Evolutionary conservation across 306 rosid genomes (phyloP).

Genomic region (Gastrolobium villosum): DNA sequence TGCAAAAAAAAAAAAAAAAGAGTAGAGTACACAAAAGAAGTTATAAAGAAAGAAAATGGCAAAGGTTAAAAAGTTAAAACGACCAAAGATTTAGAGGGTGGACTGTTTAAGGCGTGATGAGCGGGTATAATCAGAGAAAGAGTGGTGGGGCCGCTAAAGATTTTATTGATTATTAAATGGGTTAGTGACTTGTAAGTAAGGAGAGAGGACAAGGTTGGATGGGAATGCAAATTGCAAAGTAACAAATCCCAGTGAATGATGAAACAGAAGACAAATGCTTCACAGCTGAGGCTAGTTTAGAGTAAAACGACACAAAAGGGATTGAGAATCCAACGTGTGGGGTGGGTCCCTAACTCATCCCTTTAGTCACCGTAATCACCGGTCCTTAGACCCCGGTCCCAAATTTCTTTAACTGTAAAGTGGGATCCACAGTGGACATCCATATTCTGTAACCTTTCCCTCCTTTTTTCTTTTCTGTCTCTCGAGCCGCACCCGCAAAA

Average conservation of each 20-base stretch:
- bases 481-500: constrained; percentile 74
- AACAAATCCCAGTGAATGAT: background rate
- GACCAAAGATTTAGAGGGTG: constrained; percentile 8
- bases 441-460: background rate
- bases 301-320: constrained; percentile 40
- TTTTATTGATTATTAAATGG: constrained; percentile 21
- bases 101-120: constrained; percentile 59
- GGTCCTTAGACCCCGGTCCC: constrained; percentile 55
- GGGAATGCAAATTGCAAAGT: background rate
- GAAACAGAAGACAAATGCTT: background rate
- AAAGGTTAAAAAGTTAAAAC: constrained; percentile 36
- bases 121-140: constrained; percentile 61
- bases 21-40: background rate
- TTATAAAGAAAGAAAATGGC: background rate
- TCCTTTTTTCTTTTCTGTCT: background rate
- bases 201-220: background rate
- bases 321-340: constrained; percentile 57
- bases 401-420: constrained; percentile 48
- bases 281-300: constrained; percentile 9
- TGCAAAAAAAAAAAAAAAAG: background rate
- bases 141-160: constrained; percentile 41
- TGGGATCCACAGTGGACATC: constrained; percentile 42
- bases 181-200: background rate
- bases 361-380: constrained; percentile 65
- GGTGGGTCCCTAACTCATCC: constrained; percentile 48